Base-by-base conservation (phyloP, 2,329 filamentous ascomycete species). In the Aspergillus sp. region DNA sequence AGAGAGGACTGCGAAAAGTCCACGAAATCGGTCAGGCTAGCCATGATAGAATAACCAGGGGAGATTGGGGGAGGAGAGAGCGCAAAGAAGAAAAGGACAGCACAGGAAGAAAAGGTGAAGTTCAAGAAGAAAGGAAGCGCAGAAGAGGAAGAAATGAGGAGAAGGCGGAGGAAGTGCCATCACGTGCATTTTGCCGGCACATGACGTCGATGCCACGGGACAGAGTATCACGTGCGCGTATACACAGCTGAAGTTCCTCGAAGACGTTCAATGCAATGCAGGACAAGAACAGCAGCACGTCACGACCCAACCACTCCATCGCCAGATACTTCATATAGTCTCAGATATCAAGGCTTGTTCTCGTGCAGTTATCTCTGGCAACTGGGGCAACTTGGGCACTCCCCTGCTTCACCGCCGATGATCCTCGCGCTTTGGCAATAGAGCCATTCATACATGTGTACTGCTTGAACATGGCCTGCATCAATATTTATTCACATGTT, bases 1-100 rank as follows among this genome's bases (percentile, higher is more conserved):
- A 89, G 68, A 67, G 81, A 85, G 66, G 72, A 75, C 71, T 87
- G 81, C 66, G 74, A 73, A 47, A 87, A 74, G 64, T 88, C 81
- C 55, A 88, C 71, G 45, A 67, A 67, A 47, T 69, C 57, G 8
- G 59, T 55, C 19, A 70, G 52, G 42, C 54, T 57, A 27, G 65
- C 53, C 67, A 70, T 70, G 46, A 40, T 53, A 41, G 42, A 29
- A 50, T 44, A 32, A 41, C 36, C 42, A 32, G 40, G 52, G 30
- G 47, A 29, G 42, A 30, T 41, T 51, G 45, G 41, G 29, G 29
- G n/a, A 43, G 8, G 7, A 36, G 29, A 46, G 35, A 41, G 36
- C 26, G 43, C 36, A 38, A 34, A 44, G 40, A 48, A 46, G 39
- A 38, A 28, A 42, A 46, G 19, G 19, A 19, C 19, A 19, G 19